phyloP scores from a whole-genome alignment of 768 basidiomycete genomes.

The Boletus reticuloceps region DNA sequence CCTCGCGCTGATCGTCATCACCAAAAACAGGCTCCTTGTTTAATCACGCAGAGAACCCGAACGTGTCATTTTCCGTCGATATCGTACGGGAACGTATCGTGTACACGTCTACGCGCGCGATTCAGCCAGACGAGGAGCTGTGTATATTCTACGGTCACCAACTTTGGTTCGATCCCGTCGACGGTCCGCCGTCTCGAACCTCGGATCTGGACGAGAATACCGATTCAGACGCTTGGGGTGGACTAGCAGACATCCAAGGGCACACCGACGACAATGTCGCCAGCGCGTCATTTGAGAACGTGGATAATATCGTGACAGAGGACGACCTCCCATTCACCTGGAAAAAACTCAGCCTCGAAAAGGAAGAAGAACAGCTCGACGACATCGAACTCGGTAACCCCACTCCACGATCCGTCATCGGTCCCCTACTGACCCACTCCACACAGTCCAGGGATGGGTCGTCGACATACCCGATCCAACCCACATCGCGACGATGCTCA shows the following conservation, averaged over 20 bases:
- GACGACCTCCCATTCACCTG: slow-evolving; percentile 64
- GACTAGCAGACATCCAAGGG: slow-evolving; percentile 6
- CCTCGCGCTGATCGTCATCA: background rate
- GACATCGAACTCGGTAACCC: slow-evolving; percentile 42
- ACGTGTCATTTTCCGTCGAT: slow-evolving; percentile 65
- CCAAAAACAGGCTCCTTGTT: slow-evolving; percentile 65
- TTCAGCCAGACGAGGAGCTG: slow-evolving; percentile 66
- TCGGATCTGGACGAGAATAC: background rate
- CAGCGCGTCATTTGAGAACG: background rate
- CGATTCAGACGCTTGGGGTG: slow-evolving; percentile 4
- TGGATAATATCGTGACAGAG: slow-evolving; percentile 48
- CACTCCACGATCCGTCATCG: background rate
- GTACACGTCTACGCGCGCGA: slow-evolving; percentile 53
- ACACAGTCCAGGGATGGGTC: slow-evolving; percentile 69
- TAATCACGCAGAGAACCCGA: slow-evolving; percentile 71
- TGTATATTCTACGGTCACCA: slow-evolving; percentile 75
- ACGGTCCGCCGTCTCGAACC: background rate
- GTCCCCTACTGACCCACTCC: background rate
- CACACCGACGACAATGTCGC: background rate
- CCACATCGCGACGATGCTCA: slow-evolving; percentile 59
- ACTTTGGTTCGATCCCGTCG: slow-evolving; percentile 60
- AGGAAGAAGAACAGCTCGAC: slow-evolving; percentile 57
- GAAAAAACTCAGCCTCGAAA: slow-evolving; percentile 54
- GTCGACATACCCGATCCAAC: slow-evolving; percentile 67
- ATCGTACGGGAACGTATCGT: slow-evolving; percentile 53